These are phyloP conservation scores for Metschnikowia koreensis DNA, from an alignment of 805 yeast genomes.

Conservation along the genomic window DNA sequence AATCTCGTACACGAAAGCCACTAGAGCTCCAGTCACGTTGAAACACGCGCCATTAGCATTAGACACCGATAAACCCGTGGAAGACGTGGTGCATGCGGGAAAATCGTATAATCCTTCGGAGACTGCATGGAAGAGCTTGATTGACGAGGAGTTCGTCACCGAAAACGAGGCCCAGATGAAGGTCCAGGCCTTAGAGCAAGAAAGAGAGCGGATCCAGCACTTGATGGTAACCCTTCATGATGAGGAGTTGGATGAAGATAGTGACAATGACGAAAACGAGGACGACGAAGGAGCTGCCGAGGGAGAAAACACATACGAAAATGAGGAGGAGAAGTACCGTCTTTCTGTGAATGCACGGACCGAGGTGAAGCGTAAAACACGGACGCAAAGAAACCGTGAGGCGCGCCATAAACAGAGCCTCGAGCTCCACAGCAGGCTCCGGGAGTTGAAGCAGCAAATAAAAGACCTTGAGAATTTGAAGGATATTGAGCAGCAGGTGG, in stretches of 20 bases:
- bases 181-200: conserved; percentile 58
- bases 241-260: conserved; percentile 42
- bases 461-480: conserved; percentile 48
- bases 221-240: conserved; percentile 64
- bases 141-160: conserved; percentile 60
- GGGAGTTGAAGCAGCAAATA: conserved; percentile 58
- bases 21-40: conserved; percentile 52
- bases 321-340: conserved; percentile 34
- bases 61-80: conserved; percentile 33
- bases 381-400: conserved; percentile 70
- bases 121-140: conserved; percentile 75
- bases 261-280: conserved; percentile 34
- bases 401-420: conserved; percentile 59
- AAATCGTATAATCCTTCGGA: conserved; percentile 89
- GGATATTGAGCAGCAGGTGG: conserved; percentile 28
- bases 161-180: conserved; percentile 69
- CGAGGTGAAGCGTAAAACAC: conserved; percentile 67
- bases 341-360: conserved; percentile 76
- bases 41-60: conserved; percentile 52
- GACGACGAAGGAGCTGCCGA: conserved; percentile 38
- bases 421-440: conserved; percentile 54
- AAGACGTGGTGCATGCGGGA: conserved; percentile 69
- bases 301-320: conserved; percentile 28
- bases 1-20: conserved; percentile 42
- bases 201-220: conserved; percentile 60